phyloP scores from a whole-genome alignment of 495 filamentous ascomycete species.

The Hypomontagnella submonticulosa region DNA sequence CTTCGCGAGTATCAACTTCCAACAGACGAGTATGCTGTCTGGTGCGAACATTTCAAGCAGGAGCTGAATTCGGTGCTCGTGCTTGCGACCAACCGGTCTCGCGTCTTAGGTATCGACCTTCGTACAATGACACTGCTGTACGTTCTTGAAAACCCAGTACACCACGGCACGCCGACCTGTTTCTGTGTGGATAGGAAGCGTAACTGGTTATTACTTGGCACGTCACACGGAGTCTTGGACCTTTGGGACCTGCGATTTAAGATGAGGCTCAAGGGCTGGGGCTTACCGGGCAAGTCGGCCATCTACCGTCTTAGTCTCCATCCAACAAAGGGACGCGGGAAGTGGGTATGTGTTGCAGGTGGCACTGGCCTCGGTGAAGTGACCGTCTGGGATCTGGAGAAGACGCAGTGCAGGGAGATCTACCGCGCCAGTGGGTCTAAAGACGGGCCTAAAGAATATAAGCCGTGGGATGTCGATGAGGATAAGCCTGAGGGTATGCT shows the following conservation, averaged over 20 bases:
- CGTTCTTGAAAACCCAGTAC: slow-evolving; percentile 85
- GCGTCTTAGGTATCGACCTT: slow-evolving; percentile 85
- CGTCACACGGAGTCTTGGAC: slow-evolving; percentile 91
- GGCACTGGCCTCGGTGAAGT: slow-evolving; percentile 93
- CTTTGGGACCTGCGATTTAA: slow-evolving; percentile 97
- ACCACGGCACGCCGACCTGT: slow-evolving; percentile 92
- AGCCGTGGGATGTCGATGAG: slow-evolving; percentile 90
- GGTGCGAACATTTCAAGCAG: slow-evolving; percentile 90
- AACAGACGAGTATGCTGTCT: slow-evolving; percentile 79
- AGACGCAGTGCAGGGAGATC: slow-evolving; percentile 86
- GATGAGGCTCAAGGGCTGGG: slow-evolving; percentile 88
- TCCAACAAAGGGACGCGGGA: slow-evolving; percentile 77
- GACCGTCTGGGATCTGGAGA: slow-evolving; percentile 95
- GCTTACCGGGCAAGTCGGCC: slow-evolving; percentile 79
- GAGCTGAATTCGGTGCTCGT: slow-evolving; percentile 83
- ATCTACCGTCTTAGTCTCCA: slow-evolving; percentile 85
- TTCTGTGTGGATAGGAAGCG: slow-evolving; percentile 87
- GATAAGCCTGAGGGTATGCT: slow-evolving; percentile 90
- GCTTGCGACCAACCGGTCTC: slow-evolving; percentile 86
- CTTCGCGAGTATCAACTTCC: slow-evolving; percentile 85
- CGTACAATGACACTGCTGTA: slow-evolving; percentile 87
- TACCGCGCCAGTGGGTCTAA: slow-evolving; percentile 73
- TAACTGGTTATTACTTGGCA: slow-evolving; percentile 91
- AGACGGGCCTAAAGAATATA: slow-evolving; percentile 74
- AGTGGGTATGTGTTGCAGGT: slow-evolving; percentile 86